Evolutionary conservation across 176 grass and related monocot genomes (phyloP), one percentile per base, ranked within the genome.

Genomic region (Puya raimondii): DNA sequence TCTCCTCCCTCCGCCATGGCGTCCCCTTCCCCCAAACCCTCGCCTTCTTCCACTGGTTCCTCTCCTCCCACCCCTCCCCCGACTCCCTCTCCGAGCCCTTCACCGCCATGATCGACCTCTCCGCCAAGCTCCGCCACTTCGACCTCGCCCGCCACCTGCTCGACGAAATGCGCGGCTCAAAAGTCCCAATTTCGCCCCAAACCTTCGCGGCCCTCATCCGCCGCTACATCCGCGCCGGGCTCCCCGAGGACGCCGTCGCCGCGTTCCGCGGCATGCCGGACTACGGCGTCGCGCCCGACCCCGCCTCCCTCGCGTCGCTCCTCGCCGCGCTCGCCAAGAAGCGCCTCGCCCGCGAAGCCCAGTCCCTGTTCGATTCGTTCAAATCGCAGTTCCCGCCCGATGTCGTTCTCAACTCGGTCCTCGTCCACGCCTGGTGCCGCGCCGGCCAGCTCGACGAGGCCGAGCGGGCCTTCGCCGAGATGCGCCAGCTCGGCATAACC

Each of bases 371-470:
- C 17, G 89, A 97, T 23, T 83, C 74, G 0, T 89, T 74, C 77
- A 97, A 77, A 42, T 59, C 80, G n/a, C 78, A 72, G 20, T 90
- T 97, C 25, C 49, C 86, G 0, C 89, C 80, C 16, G 94, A 97
- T 33, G 87, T 92, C 1, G 84, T 97, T 18, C 72, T 97, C 49
- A 92, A 88, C 84, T 85, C 94, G 10, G 23, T 77, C 14, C 69
- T 92, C 53, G 80, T 97, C 56, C 84, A 97, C 12, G 84, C 89
- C 0, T 97, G 94, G 94, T 97, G 89, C 65, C 86, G 89, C 0
- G 81, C 84, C 0, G 86, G 86, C 48, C 80, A 52, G 14, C 76
- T 97, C 0, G 84, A 92, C 12, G 83, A 85, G 69, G 94, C 94
- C 0, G 94, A 97, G 77, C 75, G 68, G 0, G 53, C 92, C 53